phyloP scores from a whole-genome alignment of 805 yeast genomes.

The Saccharomycopsis fodiens region DNA sequence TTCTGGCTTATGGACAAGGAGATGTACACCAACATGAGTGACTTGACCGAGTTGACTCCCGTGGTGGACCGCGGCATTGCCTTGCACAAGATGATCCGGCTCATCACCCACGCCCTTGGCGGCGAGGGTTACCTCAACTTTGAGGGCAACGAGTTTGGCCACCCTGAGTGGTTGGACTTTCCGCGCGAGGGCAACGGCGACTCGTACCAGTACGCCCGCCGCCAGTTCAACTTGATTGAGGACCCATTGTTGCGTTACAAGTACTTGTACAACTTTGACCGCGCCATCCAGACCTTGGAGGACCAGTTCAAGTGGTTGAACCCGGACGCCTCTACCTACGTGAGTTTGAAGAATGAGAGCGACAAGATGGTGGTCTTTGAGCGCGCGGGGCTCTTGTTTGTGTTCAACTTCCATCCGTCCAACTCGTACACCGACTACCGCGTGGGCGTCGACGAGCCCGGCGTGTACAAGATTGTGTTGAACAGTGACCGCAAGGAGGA shows the following conservation, averaged over 20 bases:
- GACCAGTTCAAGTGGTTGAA: conserved; percentile 62
- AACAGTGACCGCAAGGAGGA: conserved; percentile 56
- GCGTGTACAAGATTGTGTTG: conserved; percentile 65
- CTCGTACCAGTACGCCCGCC: conserved; percentile 87
- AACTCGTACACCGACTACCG: conserved; percentile 80
- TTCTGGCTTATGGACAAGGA: conserved; percentile 99
- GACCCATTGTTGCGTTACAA: conserved; percentile 77
- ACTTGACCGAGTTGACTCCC: conserved; percentile 62
- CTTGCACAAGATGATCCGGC: conserved; percentile 83
- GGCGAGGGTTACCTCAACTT: conserved; percentile 96
- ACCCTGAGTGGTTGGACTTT: conserved; percentile 98
- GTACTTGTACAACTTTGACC: conserved; percentile 73
- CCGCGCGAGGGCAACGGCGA: conserved; percentile 85
- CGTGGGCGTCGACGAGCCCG: conserved; percentile 79
- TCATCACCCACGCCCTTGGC: conserved; percentile 83
- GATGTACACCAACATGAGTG: conserved; percentile 94
- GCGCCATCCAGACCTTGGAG: conserved; percentile 76
- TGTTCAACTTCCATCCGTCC: conserved; percentile 87
- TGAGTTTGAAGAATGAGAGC: conserved; percentile 78
- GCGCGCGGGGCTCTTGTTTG: conserved; percentile 74
- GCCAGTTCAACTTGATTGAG: conserved; percentile 83
- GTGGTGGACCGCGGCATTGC: conserved; percentile 85
- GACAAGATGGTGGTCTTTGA: conserved; percentile 89
- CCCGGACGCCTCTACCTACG: conserved; percentile 65
- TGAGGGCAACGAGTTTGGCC: conserved; percentile 98